Percentiles rank a stretch among this genome's conserved stretches.
These are phyloP conservation scores for Ustulina deusta DNA, from an alignment of 2,329 filamentous ascomycete species.

Conservation along the genomic window DNA sequence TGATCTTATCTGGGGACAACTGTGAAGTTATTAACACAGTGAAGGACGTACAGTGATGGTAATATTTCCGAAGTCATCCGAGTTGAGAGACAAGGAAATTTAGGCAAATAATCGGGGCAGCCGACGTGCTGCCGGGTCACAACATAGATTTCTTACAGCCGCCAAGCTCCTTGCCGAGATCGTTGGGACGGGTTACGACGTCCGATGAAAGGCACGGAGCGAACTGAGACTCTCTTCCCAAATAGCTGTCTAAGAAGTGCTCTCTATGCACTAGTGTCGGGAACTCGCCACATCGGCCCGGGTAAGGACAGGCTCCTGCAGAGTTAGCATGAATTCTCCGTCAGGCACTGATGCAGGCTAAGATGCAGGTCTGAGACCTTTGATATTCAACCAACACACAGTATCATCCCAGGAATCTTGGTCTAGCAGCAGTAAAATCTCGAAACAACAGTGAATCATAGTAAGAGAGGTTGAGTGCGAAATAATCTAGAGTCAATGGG, in stretches of 20 bases:
- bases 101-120: conserved; percentile 14
- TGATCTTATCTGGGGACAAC: not conserved
- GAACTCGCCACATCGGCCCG: not conserved
- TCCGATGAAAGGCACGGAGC: not conserved
- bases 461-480: too few species aligned
- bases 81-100: conserved; percentile 18
- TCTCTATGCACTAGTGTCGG: conserved; percentile 7
- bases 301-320: not conserved
- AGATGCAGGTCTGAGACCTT: conserved; percentile 23
- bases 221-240: conserved; percentile 10
- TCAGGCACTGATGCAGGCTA: conserved; percentile 15
- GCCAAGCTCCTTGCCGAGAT: conserved; percentile 22
- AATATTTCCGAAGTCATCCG: conserved; percentile 13
- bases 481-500: too few species aligned
- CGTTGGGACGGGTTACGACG: conserved; percentile 6
- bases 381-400: conserved; percentile 1
- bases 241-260: not conserved
- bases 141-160: conserved; percentile 21
- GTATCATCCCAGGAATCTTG: not conserved
- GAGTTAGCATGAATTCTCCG: conserved; percentile 2
- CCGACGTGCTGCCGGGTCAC: conserved; percentile 20
- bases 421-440: too few species aligned
- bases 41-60: not conserved
- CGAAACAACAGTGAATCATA: too few species aligned
- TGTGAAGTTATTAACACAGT: not conserved